Evolutionary conservation across 2,329 filamentous ascomycete species (phyloP).

Genomic region (Coniochaeta ligniaria): DNA sequence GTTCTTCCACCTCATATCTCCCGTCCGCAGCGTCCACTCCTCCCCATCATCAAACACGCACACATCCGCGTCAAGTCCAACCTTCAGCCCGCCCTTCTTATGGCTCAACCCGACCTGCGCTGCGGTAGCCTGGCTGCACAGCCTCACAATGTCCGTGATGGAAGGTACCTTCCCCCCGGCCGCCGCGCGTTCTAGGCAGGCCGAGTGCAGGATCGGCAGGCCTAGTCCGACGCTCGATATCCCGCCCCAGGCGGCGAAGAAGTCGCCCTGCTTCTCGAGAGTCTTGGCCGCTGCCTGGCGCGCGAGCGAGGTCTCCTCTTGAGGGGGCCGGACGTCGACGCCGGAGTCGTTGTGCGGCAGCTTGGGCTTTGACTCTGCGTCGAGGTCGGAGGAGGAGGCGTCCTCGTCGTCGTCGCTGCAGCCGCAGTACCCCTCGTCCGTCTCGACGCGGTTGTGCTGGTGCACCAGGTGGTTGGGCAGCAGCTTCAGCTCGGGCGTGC

Average conservation of each 20-base stretch:
- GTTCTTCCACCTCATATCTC: slow-evolving; percentile 91
- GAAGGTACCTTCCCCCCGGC: slow-evolving; percentile 31
- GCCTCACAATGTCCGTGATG: slow-evolving; percentile 74
- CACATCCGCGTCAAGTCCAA: slow-evolving; percentile 83
- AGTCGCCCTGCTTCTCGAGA: slow-evolving; percentile 58
- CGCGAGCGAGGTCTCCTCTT: slow-evolving; percentile 17
- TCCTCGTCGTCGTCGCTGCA: slow-evolving; percentile 5
- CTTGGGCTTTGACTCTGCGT: slow-evolving; percentile 24
- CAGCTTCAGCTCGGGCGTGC: slow-evolving; percentile 89
- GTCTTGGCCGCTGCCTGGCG: slow-evolving; percentile 12
- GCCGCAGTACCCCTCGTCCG: not conserved
- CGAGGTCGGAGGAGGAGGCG: not conserved
- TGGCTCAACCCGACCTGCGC: slow-evolving; percentile 78
- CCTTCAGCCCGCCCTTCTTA: slow-evolving; percentile 72
- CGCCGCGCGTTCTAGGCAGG: slow-evolving; percentile 54
- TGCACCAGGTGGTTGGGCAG: slow-evolving; percentile 59
- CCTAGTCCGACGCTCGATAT: slow-evolving; percentile 92
- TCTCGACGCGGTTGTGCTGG: slow-evolving; percentile 7
- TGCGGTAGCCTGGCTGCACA: slow-evolving; percentile 83
- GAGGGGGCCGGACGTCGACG: slow-evolving; percentile 36
- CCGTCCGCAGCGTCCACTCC: slow-evolving; percentile 64
- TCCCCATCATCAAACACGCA: slow-evolving; percentile 86
- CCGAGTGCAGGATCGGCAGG: slow-evolving; percentile 82
- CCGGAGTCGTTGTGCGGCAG: slow-evolving; percentile 41
- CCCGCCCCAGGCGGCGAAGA: slow-evolving; percentile 94